Percentiles rank a stretch among this genome's conserved stretches.
Conservation (phyloP, 2,329 filamentous ascomycete species). For the Fusarium nodosum region DNA sequence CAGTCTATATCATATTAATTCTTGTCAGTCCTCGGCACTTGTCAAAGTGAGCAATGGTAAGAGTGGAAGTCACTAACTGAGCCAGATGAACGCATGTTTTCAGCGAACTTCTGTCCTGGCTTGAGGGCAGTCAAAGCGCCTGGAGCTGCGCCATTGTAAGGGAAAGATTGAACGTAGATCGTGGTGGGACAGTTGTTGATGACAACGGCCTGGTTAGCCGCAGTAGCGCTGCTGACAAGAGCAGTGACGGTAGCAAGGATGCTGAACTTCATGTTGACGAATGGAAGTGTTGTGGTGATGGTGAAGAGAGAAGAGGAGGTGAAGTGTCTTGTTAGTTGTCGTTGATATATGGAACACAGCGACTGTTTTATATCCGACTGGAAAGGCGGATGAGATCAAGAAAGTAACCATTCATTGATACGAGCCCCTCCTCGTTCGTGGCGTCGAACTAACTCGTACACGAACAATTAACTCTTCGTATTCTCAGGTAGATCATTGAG, state of each 20-base stretch:
- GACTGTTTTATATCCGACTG: neutral
- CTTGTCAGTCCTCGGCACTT: neutral
- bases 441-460: neutral
- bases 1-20: constrained; percentile 38
- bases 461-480: constrained; percentile 1
- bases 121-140: constrained; percentile 53
- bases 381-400: no score
- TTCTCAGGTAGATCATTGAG: neutral
- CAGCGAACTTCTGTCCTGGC: constrained; percentile 54
- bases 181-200: constrained; percentile 53
- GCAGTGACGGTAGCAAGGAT: constrained; percentile 49
- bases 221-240: constrained; percentile 49
- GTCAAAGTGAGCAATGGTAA: accelerated
- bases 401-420: neutral
- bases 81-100: constrained; percentile 54
- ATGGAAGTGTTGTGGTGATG: neutral
- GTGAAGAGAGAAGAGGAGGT: neutral
- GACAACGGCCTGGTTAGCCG: constrained; percentile 55
- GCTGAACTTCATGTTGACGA: constrained; percentile 51
- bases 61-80: constrained; percentile 36
- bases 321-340: neutral
- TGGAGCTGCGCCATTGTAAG: constrained; percentile 32
- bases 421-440: neutral
- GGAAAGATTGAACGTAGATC: constrained; percentile 47
- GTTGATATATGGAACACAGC: no score